Base-by-base conservation (phyloP, 1,284 basidiomycete genomes). In the Fistulinella cinereoalba region DNA sequence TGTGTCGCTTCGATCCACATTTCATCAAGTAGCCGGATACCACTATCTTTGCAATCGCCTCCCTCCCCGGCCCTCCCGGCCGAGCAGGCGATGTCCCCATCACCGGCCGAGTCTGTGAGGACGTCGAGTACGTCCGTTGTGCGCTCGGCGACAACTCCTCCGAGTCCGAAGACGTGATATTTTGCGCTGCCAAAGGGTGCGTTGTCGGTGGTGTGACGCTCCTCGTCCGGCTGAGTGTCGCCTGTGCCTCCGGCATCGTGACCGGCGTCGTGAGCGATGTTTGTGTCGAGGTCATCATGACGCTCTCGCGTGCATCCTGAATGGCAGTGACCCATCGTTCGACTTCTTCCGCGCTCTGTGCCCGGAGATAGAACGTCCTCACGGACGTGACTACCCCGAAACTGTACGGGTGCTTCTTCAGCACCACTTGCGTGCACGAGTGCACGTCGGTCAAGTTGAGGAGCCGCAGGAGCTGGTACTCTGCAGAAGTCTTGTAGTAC, bases 21-120 rank as follows among this genome's bases (percentile, higher is more conserved):
- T 99, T 99, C 90, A 97, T 96, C 51, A 99, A 73, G 66, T 99
- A 99, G 2, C 94, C 94, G 24, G 86, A 82, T 5, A 94, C 64
- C 24, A 97, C 83, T 38, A 84, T 72, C 69, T 92, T 93, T 19
- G 79, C 72, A 6, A 79, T 74, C 57, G 87, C 86, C 25, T 78
- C 77, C 42, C 62, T 50, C 19, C 6, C 4, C 29, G 43, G 19
- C 23, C 48, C 51, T 31, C 56, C 46, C 21, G 54, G 54, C 52
- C 70, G 73, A 25, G 69, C 62, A 4, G 77, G 77, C 6, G 78
- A 74, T 1, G 70, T 48, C 7, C 64, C 47, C 13, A 69, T 56
- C 23, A 61, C 56, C 24, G 70, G 65, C 23, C 60, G 66, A 47
- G 68, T 70, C 41, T 74, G 76, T 7, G 75, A 75, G 8, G 73